Conservation (phyloP, 805 yeast genomes). For the Lipomyces sp. region DNA sequence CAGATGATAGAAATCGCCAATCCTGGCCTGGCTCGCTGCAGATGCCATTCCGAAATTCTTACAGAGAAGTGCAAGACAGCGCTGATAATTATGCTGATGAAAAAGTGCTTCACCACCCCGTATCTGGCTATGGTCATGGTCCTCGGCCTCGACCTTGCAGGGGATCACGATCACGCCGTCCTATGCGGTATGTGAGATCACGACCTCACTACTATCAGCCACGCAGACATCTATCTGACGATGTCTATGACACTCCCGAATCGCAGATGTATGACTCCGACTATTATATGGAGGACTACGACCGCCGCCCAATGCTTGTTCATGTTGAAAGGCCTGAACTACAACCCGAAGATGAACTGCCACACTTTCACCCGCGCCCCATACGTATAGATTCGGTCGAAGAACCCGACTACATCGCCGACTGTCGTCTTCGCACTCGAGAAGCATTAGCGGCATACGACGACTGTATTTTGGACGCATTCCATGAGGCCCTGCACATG, state of each 20-base stretch:
- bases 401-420: background rate
- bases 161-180: background rate
- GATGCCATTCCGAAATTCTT: background rate
- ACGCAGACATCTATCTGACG: background rate
- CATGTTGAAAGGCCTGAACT: too few relatives aligned
- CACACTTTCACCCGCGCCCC: too few relatives aligned
- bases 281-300: background rate
- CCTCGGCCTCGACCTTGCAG: background rate
- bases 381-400: background rate
- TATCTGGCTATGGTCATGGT: background rate
- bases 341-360: too few relatives aligned
- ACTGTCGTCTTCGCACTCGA: too few relatives aligned
- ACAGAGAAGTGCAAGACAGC: background rate
- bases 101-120: background rate
- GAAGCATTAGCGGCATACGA: too few relatives aligned
- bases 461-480: background rate
- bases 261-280: background rate
- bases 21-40: background rate
- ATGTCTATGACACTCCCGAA: background rate
- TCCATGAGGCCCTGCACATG: background rate
- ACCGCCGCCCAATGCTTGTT: too few relatives aligned
- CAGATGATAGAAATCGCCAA: constrained; percentile 12
- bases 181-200: background rate
- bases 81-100: background rate
- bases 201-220: background rate